phyloP scores from a whole-genome alignment of 208 protist genomes.

The Balamuthia mandrillaris region DNA sequence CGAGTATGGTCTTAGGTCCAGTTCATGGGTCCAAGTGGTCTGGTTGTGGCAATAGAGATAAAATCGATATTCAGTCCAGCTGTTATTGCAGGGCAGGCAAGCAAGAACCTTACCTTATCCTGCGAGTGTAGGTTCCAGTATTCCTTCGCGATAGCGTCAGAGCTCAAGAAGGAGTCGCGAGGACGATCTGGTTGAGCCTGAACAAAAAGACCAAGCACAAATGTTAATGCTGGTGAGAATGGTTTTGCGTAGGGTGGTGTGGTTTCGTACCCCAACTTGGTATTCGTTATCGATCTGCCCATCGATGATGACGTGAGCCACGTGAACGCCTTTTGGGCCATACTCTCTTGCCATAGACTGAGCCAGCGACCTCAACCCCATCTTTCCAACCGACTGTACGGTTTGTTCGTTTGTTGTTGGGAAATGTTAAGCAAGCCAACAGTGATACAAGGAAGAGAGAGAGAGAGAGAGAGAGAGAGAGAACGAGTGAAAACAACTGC shows the following conservation, averaged over 20 bases:
- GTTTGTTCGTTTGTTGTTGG: background rate
- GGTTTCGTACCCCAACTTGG: constrained; percentile 20
- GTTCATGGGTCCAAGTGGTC: constrained; percentile 47
- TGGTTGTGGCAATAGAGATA: too few relatives aligned
- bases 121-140: constrained; percentile 64
- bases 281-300: constrained; percentile 47
- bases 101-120: constrained; percentile 36
- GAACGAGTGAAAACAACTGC: background rate
- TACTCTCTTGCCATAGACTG: constrained; percentile 61
- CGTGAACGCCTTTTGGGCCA: constrained; percentile 62
- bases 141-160: constrained; percentile 41
- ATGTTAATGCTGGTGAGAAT: background rate
- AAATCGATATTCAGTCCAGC: background rate
- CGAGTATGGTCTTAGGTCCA: constrained; percentile 53
- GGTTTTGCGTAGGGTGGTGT: background rate
- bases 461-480: too few relatives aligned
- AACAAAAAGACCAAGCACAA: background rate
- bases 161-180: constrained; percentile 5
- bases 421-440: background rate
- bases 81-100: background rate
- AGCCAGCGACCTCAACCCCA: constrained; percentile 47
- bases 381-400: constrained; percentile 44
- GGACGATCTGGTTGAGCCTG: background rate
- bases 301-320: constrained; percentile 62
- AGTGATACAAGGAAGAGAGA: background rate